Evolutionary conservation across 2,329 filamentous ascomycete genomes (phyloP), one percentile per base, ranked within the genome.

Genomic region (Pezicula radicicola): DNA sequence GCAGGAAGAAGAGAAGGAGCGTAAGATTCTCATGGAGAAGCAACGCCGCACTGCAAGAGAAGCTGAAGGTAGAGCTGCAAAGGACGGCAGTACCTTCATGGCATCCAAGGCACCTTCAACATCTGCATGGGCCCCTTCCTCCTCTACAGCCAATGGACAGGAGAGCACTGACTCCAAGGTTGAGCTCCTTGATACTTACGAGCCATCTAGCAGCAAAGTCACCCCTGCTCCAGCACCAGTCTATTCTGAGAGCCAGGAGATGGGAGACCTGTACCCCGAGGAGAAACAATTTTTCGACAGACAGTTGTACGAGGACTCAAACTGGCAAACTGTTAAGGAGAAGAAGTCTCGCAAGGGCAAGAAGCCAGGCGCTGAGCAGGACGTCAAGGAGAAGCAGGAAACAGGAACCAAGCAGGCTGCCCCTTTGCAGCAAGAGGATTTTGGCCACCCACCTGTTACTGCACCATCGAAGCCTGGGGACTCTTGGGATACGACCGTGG

Each of bases 21-120:
- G 92, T 65, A 89, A 90, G 74, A 75, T 75, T 36, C 77, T 89
- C 55, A 77, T 89, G 63, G 91, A 97, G 75, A 86, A 88, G 68
- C 92, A 96, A 75, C 84, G 91, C 58, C 88, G 91, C 56, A 79
- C 81, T 54, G 91, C 91, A 51, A 85, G 93, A 59, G 82, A 91
- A 66, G 83, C 89, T 46, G 91, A 95, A 69, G 91, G 91, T 55
- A 84, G 89, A 60, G 78, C 89, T 42, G 88, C 90, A 50, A 91
- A 90, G 77, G 92, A 94, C 61, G 91, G 92, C 41, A 84, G 81
- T 15, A 69, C 75, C 52, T 85, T 80, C 66, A 72, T 75, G 66
- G 75, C 78, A 7, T 66, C 68, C 48, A 65, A 71, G 49, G 62
- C 68, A 51, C 75, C 73, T 48, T 69, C 68, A 25, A 70, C 72